phyloP scores from a whole-genome alignment of 192 early-diverging fungal genomes.

The Piromyces sp. region DNA sequence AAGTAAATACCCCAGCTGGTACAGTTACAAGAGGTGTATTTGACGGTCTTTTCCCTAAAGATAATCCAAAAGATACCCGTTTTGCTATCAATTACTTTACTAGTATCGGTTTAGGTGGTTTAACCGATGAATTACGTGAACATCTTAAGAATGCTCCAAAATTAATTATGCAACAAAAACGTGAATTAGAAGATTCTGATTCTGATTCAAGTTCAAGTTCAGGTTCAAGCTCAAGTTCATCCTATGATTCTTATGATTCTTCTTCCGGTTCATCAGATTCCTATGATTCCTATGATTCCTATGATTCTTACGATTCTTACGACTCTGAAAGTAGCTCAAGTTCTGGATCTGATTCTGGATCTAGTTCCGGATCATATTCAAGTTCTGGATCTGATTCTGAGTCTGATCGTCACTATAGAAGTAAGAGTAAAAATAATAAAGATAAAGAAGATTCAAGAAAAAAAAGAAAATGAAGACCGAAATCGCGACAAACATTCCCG shows the following conservation, averaged over 20 bases:
- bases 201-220: background rate
- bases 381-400: constrained; percentile 10
- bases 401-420: constrained; percentile 1
- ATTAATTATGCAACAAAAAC: constrained; percentile 3
- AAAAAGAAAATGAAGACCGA: background rate
- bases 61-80: constrained; percentile 68
- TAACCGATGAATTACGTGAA: constrained; percentile 87
- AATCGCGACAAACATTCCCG: background rate
- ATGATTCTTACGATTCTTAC: background rate
- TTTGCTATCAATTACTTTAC: constrained; percentile 99
- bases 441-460: too few species aligned
- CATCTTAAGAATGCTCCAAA: constrained; percentile 45
- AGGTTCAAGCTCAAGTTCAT: constrained; percentile 3
- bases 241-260: constrained; percentile 5
- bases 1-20: constrained; percentile 18
- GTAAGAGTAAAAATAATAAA: too few species aligned
- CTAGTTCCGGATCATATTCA: constrained; percentile 6
- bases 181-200: background rate
- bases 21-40: constrained; percentile 41
- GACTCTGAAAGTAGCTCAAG: constrained; percentile 1
- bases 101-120: constrained; percentile 72
- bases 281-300: background rate
- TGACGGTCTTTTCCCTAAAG: constrained; percentile 75
- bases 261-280: background rate
- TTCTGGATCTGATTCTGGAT: constrained; percentile 12